Evolutionary conservation across 208 protist species (phyloP).

Genomic region (Wallacemonas sp.): DNA sequence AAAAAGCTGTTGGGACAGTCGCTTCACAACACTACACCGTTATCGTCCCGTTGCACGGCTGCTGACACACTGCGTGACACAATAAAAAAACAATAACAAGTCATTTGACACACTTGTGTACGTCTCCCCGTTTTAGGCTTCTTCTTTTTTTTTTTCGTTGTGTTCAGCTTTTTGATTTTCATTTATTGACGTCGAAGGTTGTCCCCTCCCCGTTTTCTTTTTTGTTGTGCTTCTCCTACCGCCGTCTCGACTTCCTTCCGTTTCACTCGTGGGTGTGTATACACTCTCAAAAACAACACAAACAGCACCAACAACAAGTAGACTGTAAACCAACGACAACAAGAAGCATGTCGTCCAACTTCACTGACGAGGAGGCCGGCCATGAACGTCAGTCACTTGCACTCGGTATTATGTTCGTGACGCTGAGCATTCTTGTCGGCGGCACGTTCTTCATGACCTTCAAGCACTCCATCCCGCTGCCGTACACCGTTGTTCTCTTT

Average conservation of each 20-base stretch:
- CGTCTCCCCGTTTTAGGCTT: background rate
- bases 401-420: conserved; percentile 56
- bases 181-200: too few relatives aligned
- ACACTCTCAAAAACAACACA: background rate
- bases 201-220: too few relatives aligned
- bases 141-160: conserved; percentile 8
- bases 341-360: background rate
- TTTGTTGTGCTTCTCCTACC: conserved; percentile 3
- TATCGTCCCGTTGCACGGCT: background rate
- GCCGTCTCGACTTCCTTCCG: background rate
- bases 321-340: background rate
- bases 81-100: conserved; percentile 1
- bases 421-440: conserved; percentile 74
- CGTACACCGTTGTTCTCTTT: conserved; percentile 83
- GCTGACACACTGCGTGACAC: background rate
- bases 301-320: background rate
- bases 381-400: conserved; percentile 34
- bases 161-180: background rate
- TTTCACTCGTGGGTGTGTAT: background rate
- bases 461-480: conserved; percentile 54
- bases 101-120: background rate
- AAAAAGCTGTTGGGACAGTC: too few relatives aligned
- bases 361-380: background rate
- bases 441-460: conserved; percentile 76
- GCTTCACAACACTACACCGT: background rate